phyloP scores from a whole-genome alignment of 306 rosid genomes.

The Glycine soja region DNA sequence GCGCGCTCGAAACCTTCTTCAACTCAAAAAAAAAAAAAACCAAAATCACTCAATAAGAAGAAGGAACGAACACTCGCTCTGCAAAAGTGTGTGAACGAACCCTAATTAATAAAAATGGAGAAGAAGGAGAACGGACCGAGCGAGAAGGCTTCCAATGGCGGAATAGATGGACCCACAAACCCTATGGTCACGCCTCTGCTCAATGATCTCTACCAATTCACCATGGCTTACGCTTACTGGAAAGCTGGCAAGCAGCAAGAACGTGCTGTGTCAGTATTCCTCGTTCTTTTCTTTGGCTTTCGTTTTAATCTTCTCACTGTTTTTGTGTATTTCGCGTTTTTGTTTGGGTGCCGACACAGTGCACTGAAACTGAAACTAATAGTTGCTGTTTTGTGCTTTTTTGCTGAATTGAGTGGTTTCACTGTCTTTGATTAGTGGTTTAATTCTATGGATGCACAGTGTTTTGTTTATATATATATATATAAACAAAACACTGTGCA shows the following conservation, averaged over 20 bases:
- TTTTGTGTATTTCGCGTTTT: background rate
- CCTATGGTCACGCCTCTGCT: slow-evolving; percentile 99
- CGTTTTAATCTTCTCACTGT: background rate
- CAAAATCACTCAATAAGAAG: background rate
- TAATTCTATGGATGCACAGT: background rate
- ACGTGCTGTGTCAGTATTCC: slow-evolving; percentile 81
- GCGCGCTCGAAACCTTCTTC: slow-evolving; percentile 28
- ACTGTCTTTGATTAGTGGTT: background rate
- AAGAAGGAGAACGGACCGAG: slow-evolving; percentile 63
- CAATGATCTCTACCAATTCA: slow-evolving; percentile 96
- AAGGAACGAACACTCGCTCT: background rate
- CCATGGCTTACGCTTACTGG: slow-evolving; percentile 99
- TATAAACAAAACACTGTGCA: no score
- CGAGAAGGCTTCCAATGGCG: slow-evolving; percentile 49
- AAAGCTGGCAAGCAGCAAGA: slow-evolving; percentile 97
- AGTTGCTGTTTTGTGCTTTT: background rate
- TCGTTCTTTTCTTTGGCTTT: background rate
- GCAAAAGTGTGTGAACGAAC: background rate
- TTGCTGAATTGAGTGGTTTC: slow-evolving; percentile 21
- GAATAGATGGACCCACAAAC: slow-evolving; percentile 72
- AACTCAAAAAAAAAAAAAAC: slow-evolving; percentile 15
- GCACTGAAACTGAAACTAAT: background rate
- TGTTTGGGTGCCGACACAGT: slow-evolving; percentile 43
- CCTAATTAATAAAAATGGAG: slow-evolving; percentile 53
- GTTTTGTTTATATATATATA: no score